Conservation (phyloP, 225 moss, liverwort and hornwort species). For the Ulota crispa region DNA sequence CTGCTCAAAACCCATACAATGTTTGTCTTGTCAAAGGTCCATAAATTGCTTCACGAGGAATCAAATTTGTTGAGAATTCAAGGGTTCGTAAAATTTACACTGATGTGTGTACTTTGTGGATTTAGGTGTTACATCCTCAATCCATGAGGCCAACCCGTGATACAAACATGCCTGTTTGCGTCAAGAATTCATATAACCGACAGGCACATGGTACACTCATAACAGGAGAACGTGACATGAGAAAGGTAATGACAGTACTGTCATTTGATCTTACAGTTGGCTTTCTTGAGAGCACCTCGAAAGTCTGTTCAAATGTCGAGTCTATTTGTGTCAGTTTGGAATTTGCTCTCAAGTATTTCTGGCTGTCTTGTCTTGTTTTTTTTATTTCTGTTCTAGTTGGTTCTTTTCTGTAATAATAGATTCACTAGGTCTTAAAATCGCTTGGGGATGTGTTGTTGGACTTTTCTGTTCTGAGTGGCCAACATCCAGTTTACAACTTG, state of each 20-base stretch:
- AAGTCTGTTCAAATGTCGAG: not conserved
- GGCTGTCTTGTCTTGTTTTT: not conserved
- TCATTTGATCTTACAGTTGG: not conserved
- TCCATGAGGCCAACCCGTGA: slow-evolving; percentile 94
- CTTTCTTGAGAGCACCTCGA: not conserved
- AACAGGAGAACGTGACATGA: slow-evolving; percentile 66
- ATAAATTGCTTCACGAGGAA: not conserved
- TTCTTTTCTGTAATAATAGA: not conserved
- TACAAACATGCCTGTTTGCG: slow-evolving; percentile 87
- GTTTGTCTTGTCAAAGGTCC: not conserved
- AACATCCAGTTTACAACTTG: not conserved
- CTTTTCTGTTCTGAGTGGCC: not conserved
- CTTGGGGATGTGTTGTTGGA: not conserved
- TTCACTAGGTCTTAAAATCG: not conserved
- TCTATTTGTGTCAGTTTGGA: slow-evolving; percentile 1
- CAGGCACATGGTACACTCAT: slow-evolving; percentile 87
- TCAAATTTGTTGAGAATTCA: not conserved
- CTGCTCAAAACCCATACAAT: not conserved
- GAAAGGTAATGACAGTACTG: slow-evolving; percentile 31
- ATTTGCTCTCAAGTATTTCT: not conserved
- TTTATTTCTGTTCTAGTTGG: not conserved
- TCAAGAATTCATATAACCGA: slow-evolving; percentile 94
- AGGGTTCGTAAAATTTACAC: not conserved
- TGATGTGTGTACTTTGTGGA: slow-evolving; percentile 7
- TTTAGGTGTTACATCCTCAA: slow-evolving; percentile 87